These are phyloP conservation scores for Fermentozyma sake DNA, from an alignment of 1,139 yeast genomes.

Conservation along the genomic window DNA sequence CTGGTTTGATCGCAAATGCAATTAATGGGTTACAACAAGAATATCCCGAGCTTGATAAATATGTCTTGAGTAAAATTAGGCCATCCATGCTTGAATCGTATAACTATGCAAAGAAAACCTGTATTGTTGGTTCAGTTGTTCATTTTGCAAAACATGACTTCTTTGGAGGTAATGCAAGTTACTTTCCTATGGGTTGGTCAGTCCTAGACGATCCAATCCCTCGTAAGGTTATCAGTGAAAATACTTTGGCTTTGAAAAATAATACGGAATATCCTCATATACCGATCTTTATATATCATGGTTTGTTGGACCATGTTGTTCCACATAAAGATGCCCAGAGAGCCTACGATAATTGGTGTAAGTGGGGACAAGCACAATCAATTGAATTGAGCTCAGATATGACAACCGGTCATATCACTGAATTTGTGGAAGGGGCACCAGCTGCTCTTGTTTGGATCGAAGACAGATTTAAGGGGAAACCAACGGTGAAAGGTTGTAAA, in stretches of 20 bases:
- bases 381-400: constrained; percentile 12
- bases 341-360: constrained; percentile 30
- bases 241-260: constrained; percentile 19
- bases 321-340: constrained; percentile 21
- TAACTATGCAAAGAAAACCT: constrained; percentile 1
- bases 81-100: constrained; percentile 3
- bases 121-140: constrained; percentile 6
- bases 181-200: constrained; percentile 13
- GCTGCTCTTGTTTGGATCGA: constrained; percentile 14
- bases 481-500: constrained; percentile 8
- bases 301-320: constrained; percentile 23
- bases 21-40: constrained; percentile 23
- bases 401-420: constrained; percentile 15
- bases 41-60: constrained; percentile 17
- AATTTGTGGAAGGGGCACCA: constrained; percentile 14
- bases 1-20: constrained; percentile 25
- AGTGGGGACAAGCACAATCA: constrained; percentile 17
- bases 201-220: constrained; percentile 14
- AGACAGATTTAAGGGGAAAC: constrained; percentile 9
- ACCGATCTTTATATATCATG: constrained; percentile 33
- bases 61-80: constrained; percentile 5
- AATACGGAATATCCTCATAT: constrained; percentile 20
- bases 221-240: constrained; percentile 10
- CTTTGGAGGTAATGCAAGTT: constrained; percentile 15
- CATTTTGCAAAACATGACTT: constrained; percentile 10